Evolutionary conservation across 1,284 basidiomycete genomes (phyloP).

Genomic region (Cystobasidiaceae sp.): DNA sequence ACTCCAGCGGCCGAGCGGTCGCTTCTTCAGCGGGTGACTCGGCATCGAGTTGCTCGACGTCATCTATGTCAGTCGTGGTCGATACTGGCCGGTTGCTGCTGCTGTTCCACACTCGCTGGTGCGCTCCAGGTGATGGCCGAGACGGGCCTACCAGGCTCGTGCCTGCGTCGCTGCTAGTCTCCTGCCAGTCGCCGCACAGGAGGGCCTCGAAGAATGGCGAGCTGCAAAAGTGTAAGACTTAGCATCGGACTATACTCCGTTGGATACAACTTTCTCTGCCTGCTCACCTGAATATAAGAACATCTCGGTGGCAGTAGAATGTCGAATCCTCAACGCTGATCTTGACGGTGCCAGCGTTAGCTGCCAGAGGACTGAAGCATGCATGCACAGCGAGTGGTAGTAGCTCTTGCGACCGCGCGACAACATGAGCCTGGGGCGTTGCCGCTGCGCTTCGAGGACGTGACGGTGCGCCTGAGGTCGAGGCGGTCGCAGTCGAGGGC

Average conservation of each 20-base stretch:
- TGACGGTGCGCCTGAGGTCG: neutral
- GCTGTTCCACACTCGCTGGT: neutral
- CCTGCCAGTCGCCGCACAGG: constrained; percentile 55
- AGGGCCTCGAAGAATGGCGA: constrained; percentile 82
- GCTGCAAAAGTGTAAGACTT: constrained; percentile 73
- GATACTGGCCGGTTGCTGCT: constrained; percentile 45
- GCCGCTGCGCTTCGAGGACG: neutral
- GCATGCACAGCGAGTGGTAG: neutral
- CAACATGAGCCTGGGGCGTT: neutral
- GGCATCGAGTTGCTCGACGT: no score
- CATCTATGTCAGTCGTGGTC: constrained; percentile 22
- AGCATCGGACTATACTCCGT: no score
- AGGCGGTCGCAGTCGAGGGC: neutral
- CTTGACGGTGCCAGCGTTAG: constrained; percentile 17
- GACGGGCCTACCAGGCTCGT: constrained; percentile 28
- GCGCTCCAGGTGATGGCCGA: constrained; percentile 36
- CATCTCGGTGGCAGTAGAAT: constrained; percentile 59
- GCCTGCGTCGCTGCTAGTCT: constrained; percentile 49
- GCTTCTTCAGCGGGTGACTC: constrained; percentile 41
- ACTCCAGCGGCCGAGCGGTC: neutral
- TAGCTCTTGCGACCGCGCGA: no score
- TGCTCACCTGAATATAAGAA: no score
- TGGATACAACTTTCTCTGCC: no score
- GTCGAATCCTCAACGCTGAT: constrained; percentile 21
- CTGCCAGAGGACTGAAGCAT: constrained; percentile 3